phyloP scores from a whole-genome alignment of 495 filamentous ascomycete species.

The Trichoderma reesei region DNA sequence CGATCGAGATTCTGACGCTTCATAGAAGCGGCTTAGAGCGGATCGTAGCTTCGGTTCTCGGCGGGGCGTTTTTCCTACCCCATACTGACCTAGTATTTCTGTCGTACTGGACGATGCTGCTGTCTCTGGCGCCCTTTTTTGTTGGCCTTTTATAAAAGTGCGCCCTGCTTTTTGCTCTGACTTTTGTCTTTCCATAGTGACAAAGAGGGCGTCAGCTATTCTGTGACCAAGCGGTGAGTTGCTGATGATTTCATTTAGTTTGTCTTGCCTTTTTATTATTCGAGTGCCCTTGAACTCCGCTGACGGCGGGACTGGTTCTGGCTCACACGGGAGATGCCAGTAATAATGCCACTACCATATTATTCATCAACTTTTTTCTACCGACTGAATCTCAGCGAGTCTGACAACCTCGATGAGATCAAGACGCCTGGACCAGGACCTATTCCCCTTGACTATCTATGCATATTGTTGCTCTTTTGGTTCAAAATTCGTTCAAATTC shows the following conservation, averaged over 20 bases:
- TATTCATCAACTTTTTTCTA: not conserved
- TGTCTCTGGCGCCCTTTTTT: not conserved
- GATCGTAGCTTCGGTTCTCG: slow-evolving; percentile 3
- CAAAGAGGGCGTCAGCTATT: not conserved
- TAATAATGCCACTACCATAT: not conserved
- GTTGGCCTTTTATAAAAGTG: not conserved
- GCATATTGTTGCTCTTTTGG: not conserved
- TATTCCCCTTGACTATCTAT: not conserved
- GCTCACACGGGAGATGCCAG: not conserved
- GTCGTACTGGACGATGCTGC: not conserved
- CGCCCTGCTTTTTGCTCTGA: not conserved
- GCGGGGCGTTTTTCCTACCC: slow-evolving; percentile 7
- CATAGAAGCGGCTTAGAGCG: not conserved
- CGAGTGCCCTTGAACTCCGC: not conserved
- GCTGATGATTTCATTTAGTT: not conserved
- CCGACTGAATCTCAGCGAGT: not conserved
- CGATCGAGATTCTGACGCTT: not conserved
- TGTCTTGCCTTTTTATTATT: not conserved
- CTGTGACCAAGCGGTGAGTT: not conserved
- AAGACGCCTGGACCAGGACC: not conserved
- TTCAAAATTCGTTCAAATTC: not conserved
- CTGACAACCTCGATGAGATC: not conserved
- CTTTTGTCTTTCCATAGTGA: not conserved
- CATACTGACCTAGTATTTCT: not conserved
- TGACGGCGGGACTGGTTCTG: not conserved